Base-by-base conservation (phyloP, 1,284 basidiomycete genomes). In the Trichosporon asahii region DNA sequence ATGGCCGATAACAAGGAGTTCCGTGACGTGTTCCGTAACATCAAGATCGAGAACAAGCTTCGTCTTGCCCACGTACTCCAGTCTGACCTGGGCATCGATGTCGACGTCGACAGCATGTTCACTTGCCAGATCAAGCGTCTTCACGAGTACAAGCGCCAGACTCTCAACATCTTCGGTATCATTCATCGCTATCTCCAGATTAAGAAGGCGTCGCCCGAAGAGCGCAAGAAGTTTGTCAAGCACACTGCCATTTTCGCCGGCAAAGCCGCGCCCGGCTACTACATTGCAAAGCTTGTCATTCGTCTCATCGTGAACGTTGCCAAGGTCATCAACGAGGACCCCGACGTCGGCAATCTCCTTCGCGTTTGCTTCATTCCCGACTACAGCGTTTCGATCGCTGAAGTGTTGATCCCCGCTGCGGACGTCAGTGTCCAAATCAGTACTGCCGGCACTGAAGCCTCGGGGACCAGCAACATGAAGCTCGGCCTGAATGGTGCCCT, bases 391-490 rank as follows among this genome's bases (percentile, higher is more conserved):
- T 94, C 93, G 15, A 85, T 95, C 66, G 94, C 94, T 2, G 94
- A 97, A 82, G 86, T 96, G 53, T 86, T 97, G 76, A 94, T 95
- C 73, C 95, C 94, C 18, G 92, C 95, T 6, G 91, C 91, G 21
- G 94, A 96, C 80, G 91, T 96, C 84, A 90, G 89, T 72, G 92
- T 95, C 79, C 95, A 96, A 82, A 96, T 97, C 82, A 93, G 91
- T 37, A 96, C 94, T 9, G 94, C 94, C 1, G 94, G 95, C 65
- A 96, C 94, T 0, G 94, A 96, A 80, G 85, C 85, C 11, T 83
- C 80, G 23, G 84, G 84, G 55, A 83, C 82, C 8, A 78, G 91
- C 44, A 95, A 96, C 86, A 96, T 96, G 94, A 96, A 97, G 85
- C 82, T 87, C 63, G 83, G 80, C 27, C 71, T 84, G 44, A 95